phyloP scores from a whole-genome alignment of 139 green algal genomes.

The Chlamydomonas sp. region DNA sequence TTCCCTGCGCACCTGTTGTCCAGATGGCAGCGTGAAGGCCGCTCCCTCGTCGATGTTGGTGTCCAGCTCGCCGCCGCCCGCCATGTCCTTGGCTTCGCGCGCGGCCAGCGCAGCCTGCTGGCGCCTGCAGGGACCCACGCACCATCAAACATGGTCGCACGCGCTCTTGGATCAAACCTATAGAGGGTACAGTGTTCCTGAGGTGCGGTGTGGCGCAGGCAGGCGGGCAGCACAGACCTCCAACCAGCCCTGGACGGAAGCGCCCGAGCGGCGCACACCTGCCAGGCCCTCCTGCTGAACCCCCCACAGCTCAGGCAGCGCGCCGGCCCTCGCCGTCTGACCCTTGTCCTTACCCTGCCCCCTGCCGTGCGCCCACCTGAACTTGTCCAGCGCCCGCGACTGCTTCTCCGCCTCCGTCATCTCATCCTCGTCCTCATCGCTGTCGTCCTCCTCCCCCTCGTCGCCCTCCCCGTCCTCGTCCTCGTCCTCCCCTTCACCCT shows the following conservation, averaged over 20 bases:
- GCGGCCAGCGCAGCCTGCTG: constrained; percentile 55
- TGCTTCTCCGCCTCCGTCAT: constrained; percentile 68
- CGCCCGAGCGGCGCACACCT: not conserved
- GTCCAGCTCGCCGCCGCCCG: constrained; percentile 54
- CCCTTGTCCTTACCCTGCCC: not conserved
- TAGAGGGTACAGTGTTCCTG: too few species aligned
- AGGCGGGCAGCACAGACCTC: not conserved
- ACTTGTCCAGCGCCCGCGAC: constrained; percentile 60
- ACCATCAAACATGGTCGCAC: not conserved
- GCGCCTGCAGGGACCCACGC: constrained; percentile 32
- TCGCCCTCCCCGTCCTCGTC: constrained; percentile 11
- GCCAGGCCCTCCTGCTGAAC: not conserved
- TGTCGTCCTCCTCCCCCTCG: constrained; percentile 46
- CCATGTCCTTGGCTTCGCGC: constrained; percentile 70
- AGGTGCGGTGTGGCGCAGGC: too few species aligned
- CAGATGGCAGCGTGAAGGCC: constrained; percentile 61
- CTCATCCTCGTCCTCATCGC: constrained; percentile 50
- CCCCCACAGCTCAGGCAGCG: not conserved
- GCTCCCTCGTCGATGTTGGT: constrained; percentile 75
- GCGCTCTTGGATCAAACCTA: not conserved
- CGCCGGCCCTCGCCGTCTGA: not conserved
- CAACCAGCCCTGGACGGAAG: too few species aligned
- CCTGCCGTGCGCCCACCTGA: constrained; percentile 40
- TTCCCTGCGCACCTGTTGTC: constrained; percentile 50
- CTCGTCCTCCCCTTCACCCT: constrained; percentile 35